Evolutionary conservation across 306 rosid genomes (phyloP), one percentile per base, ranked within the genome.

Genomic region (Sophora flavescens): DNA sequence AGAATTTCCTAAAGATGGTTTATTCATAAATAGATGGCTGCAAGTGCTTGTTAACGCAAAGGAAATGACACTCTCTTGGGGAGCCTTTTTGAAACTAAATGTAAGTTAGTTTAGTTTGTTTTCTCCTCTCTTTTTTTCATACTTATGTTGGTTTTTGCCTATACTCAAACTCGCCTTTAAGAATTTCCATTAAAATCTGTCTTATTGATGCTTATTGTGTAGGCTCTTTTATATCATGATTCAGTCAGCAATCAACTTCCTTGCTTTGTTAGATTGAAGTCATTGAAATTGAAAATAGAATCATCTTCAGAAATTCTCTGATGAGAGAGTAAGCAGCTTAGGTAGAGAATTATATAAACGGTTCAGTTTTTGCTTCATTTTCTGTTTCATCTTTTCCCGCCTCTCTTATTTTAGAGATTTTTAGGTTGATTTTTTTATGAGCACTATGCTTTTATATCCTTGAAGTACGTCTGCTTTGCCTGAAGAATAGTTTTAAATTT

Each of bases 201-300:
- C 32, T 30, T 8, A n/a, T 6, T 14, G 15, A 14, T 15, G 8
- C 32, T 54, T 6, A 28, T 10, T 18, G 38, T 52, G 50, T 35
- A 70, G 61, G 52, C 11, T 51, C 12, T 8, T 38, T 33, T 15
- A 10, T 14, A 6, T 8, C 35, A 7, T 4, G 17, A 1, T 63
- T 14, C 53, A 8, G 8, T 14, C 4, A 51, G 17, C 3, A 13
- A 6, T 75, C 72, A 14, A 38, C 72, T 18, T 51, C 80, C 72
- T 26, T 51, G 53, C 63, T 75, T 63, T 52, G 32, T 12, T 14
- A 11, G 10, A 51, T 38, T 63, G 80, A 38, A 63, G 80, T 14
- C 42, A 14, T 13, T 75, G 77, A 44, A 4, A 8, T 45, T 63
- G 52, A 16, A 35, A 6, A 56, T 9, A 13, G 22, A 56, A 2